These are phyloP conservation scores for Xerocomellus amylosporus DNA, from an alignment of 768 basidiomycete genomes.

Conservation along the genomic window DNA sequence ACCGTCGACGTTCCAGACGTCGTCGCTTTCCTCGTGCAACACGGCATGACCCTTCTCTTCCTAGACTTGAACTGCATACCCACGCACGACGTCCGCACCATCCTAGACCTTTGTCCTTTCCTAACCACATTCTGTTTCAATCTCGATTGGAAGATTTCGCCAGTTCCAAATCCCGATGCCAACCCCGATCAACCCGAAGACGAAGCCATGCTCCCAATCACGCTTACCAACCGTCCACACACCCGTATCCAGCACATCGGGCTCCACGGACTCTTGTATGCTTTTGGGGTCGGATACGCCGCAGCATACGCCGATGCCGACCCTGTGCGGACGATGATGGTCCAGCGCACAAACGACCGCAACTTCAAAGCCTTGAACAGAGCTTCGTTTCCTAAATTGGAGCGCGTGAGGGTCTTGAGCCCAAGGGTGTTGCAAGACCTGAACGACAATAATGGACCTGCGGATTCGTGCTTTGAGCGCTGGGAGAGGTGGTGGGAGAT, in stretches of 20 bases:
- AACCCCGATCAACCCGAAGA: slow-evolving; percentile 20
- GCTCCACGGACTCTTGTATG: slow-evolving; percentile 63
- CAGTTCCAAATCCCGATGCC: slow-evolving; percentile 12
- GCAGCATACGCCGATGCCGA: slow-evolving; percentile 41
- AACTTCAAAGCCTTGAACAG: slow-evolving; percentile 55
- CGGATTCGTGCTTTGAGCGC: slow-evolving; percentile 40
- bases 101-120: slow-evolving; percentile 62
- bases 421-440: slow-evolving; percentile 53
- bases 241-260: slow-evolving; percentile 58
- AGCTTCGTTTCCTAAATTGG: slow-evolving; percentile 58
- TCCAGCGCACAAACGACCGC: slow-evolving; percentile 59
- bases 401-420: slow-evolving; percentile 58
- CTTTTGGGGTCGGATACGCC: slow-evolving; percentile 63
- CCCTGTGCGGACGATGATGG: slow-evolving; percentile 43
- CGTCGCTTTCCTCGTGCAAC: slow-evolving; percentile 53
- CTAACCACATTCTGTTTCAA: slow-evolving; percentile 69
- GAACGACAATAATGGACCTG: slow-evolving; percentile 52
- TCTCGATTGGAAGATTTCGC: slow-evolving; percentile 63
- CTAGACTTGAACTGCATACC: slow-evolving; percentile 66
- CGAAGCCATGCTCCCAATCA: slow-evolving; percentile 33
- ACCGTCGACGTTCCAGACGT: slow-evolving; percentile 54
- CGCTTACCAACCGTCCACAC: slow-evolving; percentile 53
- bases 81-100: slow-evolving; percentile 51
- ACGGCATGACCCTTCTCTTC: slow-evolving; percentile 56
- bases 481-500: slow-evolving; percentile 72